Percentiles rank a stretch among this genome's conserved stretches.
phyloP scores from a whole-genome alignment of 2,329 filamentous ascomycete species.

The Sporothrix curviconia region DNA sequence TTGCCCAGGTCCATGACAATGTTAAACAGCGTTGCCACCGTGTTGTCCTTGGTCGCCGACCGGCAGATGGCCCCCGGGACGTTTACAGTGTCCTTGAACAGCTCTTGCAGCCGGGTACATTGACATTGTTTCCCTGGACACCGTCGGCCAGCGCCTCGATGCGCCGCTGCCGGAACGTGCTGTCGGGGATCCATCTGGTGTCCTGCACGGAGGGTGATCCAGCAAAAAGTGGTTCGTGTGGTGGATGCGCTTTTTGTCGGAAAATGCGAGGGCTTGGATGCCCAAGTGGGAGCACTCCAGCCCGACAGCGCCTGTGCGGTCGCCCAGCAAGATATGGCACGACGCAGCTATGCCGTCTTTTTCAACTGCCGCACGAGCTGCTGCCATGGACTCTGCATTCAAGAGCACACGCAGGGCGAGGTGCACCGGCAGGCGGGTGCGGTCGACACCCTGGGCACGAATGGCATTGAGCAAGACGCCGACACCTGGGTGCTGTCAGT shows the following conservation, averaged over 20 bases:
- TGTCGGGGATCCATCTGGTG: constrained; percentile 5
- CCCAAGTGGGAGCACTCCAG: constrained; percentile 3
- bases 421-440: constrained; percentile 51
- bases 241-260: background rate
- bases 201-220: constrained; percentile 2
- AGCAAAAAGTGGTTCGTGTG: constrained; percentile 10
- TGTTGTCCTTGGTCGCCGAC: background rate
- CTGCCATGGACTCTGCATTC: constrained; percentile 31
- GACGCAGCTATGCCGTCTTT: background rate
- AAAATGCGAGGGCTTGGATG: background rate
- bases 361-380: background rate
- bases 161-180: background rate
- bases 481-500: no score
- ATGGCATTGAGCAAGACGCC: constrained; percentile 58
- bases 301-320: background rate
- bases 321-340: constrained; percentile 8
- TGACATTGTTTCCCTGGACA: background rate
- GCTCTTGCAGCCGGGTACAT: no score
- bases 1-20: constrained; percentile 11
- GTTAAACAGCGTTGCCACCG: constrained; percentile 9
- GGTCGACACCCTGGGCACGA: constrained; percentile 47
- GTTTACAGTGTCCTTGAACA: background rate
- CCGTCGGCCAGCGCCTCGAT: background rate
- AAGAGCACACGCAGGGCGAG: constrained; percentile 50
- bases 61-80: background rate